Base-by-base conservation (phyloP, 768 basidiomycete species). In the Termitomyces sp. region DNA sequence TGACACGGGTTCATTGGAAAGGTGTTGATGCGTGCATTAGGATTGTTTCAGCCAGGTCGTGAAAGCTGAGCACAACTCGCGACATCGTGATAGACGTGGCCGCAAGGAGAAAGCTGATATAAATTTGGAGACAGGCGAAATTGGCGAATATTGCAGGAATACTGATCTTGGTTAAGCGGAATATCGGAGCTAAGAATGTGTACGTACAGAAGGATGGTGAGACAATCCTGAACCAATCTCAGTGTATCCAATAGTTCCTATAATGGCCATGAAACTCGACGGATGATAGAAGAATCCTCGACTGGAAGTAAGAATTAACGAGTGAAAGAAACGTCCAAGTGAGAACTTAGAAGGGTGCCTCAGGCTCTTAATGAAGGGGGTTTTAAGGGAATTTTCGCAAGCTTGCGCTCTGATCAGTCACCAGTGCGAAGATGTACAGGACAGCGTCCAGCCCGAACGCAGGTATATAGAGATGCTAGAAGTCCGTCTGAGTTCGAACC, bases 61-160 rank as follows among this genome's bases (percentile, higher is more conserved):
- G 61, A 34, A 62, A 59, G 50, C 61, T 62, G 5, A 62, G 51
- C 61, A 59, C 59, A 44, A 62, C 61, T 20, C 61, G 61, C 6
- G 61, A 62, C 40, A 62, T 62, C 24, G 58, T 62, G 39, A 62
- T 48, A 8, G 58, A 62, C 4, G 61, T 62, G 2, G 51, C 58
- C 1, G 54, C 61, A 5, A 62, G 54, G 16, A 62, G 49, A 39
- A 59, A 40, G 24, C 58, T 62, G 43, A 18, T 34, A 44, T 1
- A n/a, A 18, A 3, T 34, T 43, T n/a, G n/a, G n/a, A n/a, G n/a
- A n/a, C n/a, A 27, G 22, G 33, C 59, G 13, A 20, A 62, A 57
- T 55, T 55, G 4, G 60, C 60, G 26, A 62, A 62, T 16, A 58
- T 53, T 6, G 60, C 57, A 27, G 60, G 57, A 26, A 62, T 62